Evolutionary conservation across 768 basidiomycete species (phyloP).

Genomic region (Mycena maculata): DNA sequence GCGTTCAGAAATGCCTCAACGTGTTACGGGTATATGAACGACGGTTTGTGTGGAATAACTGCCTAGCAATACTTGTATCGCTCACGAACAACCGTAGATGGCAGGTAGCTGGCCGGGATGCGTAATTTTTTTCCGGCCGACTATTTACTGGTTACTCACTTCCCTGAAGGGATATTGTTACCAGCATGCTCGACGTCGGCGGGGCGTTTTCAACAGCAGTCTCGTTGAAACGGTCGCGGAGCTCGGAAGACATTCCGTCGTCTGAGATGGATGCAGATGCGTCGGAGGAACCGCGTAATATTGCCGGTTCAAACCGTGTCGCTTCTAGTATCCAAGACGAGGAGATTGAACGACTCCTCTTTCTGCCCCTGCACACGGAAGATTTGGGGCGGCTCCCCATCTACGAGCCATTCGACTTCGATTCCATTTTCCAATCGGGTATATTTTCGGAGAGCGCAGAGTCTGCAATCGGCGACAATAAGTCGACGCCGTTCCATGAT

Average conservation of each 20-base stretch:
- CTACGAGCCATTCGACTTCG: constrained; percentile 25
- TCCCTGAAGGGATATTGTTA: constrained; percentile 29
- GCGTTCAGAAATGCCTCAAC: constrained; percentile 22
- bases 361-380: constrained; percentile 26
- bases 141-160: neutral
- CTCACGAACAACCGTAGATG: constrained; percentile 6
- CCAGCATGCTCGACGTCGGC: constrained; percentile 18
- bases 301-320: constrained; percentile 3
- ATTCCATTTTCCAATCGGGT: constrained; percentile 22
- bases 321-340: constrained; percentile 1
- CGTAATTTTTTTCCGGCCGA: neutral
- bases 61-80: neutral
- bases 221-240: constrained; percentile 28
- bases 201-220: neutral
- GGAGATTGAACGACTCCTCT: constrained; percentile 25
- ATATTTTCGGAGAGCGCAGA: neutral
- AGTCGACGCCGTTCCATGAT: neutral
- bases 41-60: constrained; percentile 1
- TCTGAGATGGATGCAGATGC: neutral
- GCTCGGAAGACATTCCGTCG: neutral
- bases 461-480: neutral
- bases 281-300: neutral
- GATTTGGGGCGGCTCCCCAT: constrained; percentile 27
- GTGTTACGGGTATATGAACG: constrained; percentile 28
- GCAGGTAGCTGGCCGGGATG: constrained; percentile 28